Percentiles rank a stretch among this genome's conserved stretches.
These are phyloP conservation scores for Cutaneotrichosporon dermatis DNA, from an alignment of 1,284 basidiomycete genomes.

Conservation along the genomic window DNA sequence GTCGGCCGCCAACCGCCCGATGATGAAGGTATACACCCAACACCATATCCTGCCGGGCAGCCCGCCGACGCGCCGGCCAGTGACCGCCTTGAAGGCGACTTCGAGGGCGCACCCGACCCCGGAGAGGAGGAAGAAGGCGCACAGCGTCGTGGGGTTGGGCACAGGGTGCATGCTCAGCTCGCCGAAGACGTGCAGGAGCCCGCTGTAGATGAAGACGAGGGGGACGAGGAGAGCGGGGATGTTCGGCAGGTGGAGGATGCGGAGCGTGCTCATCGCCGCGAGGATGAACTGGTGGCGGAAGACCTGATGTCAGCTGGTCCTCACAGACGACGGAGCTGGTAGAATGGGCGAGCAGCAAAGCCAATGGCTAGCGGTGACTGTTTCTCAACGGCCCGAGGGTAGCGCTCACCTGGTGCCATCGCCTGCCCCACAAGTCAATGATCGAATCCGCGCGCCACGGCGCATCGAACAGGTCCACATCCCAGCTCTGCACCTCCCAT, in stretches of 20 bases:
- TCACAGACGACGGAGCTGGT: no score
- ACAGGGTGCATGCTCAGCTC: conserved; percentile 36
- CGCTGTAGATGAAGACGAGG: conserved; percentile 41
- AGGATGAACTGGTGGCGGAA: conserved; percentile 42
- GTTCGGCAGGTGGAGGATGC: conserved; percentile 22
- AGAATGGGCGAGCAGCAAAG: no score
- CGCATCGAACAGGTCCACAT: conserved; percentile 38
- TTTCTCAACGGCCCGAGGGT: no score
- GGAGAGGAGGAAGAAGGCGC: conserved; percentile 37
- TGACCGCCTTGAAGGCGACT: conserved; percentile 12
- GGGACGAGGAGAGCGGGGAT: conserved; percentile 26
- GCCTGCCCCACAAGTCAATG: conserved; percentile 45
- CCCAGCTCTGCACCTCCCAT: conserved; percentile 39
- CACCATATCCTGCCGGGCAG: conserved; percentile 37
- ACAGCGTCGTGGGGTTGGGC: conserved; percentile 29
- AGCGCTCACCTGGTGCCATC: conserved; percentile 47
- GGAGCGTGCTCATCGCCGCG: conserved; percentile 26
- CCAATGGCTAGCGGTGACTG: no score
- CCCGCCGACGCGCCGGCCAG: conserved; percentile 38
- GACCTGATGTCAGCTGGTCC: background rate
- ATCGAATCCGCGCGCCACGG: conserved; percentile 40
- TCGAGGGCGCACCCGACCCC: conserved; percentile 31
- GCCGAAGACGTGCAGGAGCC: conserved; percentile 40
- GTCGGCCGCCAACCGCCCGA: conserved; percentile 24
- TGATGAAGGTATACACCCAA: conserved; percentile 18